A percentile compares a stretch with the other conserved stretches of the same genome.
Evolutionary conservation across 2,329 filamentous ascomycete species (phyloP).

Genomic region (Periconia sp.): DNA sequence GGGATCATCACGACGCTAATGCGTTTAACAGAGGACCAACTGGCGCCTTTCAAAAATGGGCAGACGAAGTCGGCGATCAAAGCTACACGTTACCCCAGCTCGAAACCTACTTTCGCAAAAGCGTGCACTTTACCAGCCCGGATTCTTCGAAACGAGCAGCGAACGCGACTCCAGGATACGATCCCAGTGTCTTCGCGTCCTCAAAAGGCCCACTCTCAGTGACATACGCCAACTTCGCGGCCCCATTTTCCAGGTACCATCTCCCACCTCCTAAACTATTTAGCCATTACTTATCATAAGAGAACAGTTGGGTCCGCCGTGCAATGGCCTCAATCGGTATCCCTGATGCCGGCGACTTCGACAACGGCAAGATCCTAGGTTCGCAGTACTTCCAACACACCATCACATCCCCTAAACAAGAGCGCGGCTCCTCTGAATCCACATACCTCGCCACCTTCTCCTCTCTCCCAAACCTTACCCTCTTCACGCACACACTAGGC

Average conservation of each 20-base stretch:
- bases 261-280: too few species aligned
- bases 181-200: slow-evolving; percentile 10
- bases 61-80: slow-evolving; percentile 27
- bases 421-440: background rate
- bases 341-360: background rate
- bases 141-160: slow-evolving; percentile 9
- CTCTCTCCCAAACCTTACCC: slow-evolving; percentile 31
- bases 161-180: slow-evolving; percentile 16
- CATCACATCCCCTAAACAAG: background rate
- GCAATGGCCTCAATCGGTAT: background rate
- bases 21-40: too few species aligned
- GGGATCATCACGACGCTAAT: too few species aligned
- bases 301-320: too few species aligned
- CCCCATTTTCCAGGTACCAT: background rate
- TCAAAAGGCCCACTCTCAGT: slow-evolving; percentile 17
- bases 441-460: slow-evolving; percentile 6
- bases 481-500: slow-evolving; percentile 12
- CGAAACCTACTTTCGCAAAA: slow-evolving; percentile 29
- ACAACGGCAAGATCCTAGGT: slow-evolving; percentile 4
- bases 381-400: slow-evolving; percentile 9
- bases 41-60: slow-evolving; percentile 28
- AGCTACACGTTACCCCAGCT: slow-evolving; percentile 30
- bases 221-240: slow-evolving; percentile 20
- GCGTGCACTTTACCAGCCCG: slow-evolving; percentile 30
- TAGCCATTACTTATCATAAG: too few species aligned